Evolutionary conservation across 1,284 basidiomycete genomes (phyloP).

Genomic region (Marasmius oreades): DNA sequence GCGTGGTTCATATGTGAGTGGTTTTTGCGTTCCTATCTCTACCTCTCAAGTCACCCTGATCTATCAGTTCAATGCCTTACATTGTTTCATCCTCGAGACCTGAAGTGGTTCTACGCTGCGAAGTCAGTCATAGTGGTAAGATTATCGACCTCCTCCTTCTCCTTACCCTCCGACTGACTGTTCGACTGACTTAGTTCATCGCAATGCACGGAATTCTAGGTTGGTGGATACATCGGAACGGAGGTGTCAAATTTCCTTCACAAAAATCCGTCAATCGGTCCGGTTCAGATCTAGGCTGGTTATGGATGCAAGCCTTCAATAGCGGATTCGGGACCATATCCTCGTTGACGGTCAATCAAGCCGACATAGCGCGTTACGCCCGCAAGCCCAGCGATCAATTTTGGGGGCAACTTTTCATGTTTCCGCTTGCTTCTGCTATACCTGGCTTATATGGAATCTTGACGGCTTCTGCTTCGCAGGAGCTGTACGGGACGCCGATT

Average conservation of each 20-base stretch:
- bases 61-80: slow-evolving; percentile 13
- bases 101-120: slow-evolving; percentile 15
- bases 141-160: not conserved
- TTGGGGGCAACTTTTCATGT: slow-evolving; percentile 22
- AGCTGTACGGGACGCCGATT: slow-evolving; percentile 11
- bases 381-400: slow-evolving; percentile 18
- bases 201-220: slow-evolving; percentile 15
- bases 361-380: slow-evolving; percentile 25
- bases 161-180: not conserved
- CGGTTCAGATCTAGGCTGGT: slow-evolving; percentile 11
- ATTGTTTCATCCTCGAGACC: slow-evolving; percentile 17
- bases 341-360: slow-evolving; percentile 22
- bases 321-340: slow-evolving; percentile 22
- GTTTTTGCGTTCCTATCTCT: not conserved
- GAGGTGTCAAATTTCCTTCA: slow-evolving; percentile 10
- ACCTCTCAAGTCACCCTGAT: not conserved
- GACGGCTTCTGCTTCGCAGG: slow-evolving; percentile 18
- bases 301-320: slow-evolving; percentile 23
- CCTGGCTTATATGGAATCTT: slow-evolving; percentile 23
- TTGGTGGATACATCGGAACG: slow-evolving; percentile 16
- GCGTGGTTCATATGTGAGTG: slow-evolving; percentile 14
- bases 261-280: slow-evolving; percentile 1
- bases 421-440: slow-evolving; percentile 21
- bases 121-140: slow-evolving; percentile 17
- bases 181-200: slow-evolving; percentile 1